Percentiles rank a stretch among this genome's conserved stretches.
phyloP scores from a whole-genome alignment of 2,329 filamentous ascomycete species.

The Pseudogymnoascus sp. region DNA sequence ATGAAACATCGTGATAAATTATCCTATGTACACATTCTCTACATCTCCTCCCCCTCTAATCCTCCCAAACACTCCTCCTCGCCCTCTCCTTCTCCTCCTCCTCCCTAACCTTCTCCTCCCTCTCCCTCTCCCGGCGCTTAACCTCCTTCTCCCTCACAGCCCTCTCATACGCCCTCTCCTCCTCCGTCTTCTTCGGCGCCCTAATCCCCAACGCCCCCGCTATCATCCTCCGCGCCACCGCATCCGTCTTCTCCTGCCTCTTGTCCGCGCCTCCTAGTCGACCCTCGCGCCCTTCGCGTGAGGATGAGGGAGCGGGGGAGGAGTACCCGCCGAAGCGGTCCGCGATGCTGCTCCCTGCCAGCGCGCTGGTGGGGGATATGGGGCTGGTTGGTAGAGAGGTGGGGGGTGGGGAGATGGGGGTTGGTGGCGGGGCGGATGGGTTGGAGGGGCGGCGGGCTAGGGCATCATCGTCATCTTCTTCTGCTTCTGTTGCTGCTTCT shows the following conservation, averaged over 20 bases:
- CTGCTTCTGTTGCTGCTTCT: no score
- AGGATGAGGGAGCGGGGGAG: slow-evolving; percentile 2
- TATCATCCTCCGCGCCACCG: slow-evolving; percentile 83
- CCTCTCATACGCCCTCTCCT: slow-evolving; percentile 79
- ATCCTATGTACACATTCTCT: not conserved
- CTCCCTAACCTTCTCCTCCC: slow-evolving; percentile 48
- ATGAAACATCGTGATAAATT: not conserved
- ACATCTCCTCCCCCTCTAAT: slow-evolving; percentile 30
- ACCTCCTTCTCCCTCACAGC: slow-evolving; percentile 78
- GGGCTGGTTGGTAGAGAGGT: slow-evolving; percentile 20
- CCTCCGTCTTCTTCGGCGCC: slow-evolving; percentile 73
- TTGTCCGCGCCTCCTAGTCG: slow-evolving; percentile 19
- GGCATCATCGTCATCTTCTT: not conserved
- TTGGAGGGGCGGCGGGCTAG: slow-evolving; percentile 20
- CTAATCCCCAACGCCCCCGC: slow-evolving; percentile 77
- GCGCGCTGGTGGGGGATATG: not conserved
- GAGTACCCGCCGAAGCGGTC: slow-evolving; percentile 11
- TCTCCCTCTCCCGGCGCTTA: slow-evolving; percentile 65
- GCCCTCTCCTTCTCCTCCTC: slow-evolving; percentile 61
- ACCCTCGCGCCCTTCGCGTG: not conserved
- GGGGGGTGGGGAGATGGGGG: slow-evolving; percentile 49
- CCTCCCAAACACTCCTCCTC: slow-evolving; percentile 84
- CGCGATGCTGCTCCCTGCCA: not conserved
- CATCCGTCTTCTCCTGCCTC: slow-evolving; percentile 85
- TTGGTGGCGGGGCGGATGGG: slow-evolving; percentile 54